Percentiles rank a stretch among this genome's conserved stretches.
These are phyloP conservation scores for Tetrahymena malaccensis DNA, from an alignment of 73 alveolate species.

Conservation along the genomic window DNA sequence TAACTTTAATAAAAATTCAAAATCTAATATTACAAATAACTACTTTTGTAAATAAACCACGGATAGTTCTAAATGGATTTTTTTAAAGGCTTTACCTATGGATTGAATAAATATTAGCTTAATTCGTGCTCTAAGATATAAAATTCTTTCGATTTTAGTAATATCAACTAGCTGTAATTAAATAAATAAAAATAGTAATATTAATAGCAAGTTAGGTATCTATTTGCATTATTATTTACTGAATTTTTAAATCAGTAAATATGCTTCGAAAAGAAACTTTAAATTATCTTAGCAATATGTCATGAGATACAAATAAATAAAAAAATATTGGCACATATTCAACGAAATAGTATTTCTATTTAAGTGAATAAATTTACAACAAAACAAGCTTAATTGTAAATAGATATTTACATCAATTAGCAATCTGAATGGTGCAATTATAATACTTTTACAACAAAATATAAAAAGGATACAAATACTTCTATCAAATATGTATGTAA, in stretches of 20 bases:
- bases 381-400: too few relatives aligned
- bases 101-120: too few relatives aligned
- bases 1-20: background rate
- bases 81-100: background rate
- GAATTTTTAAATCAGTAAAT: too few relatives aligned
- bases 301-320: too few relatives aligned
- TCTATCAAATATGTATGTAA: background rate
- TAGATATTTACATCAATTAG: too few relatives aligned
- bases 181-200: background rate
- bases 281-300: too few relatives aligned
- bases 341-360: too few relatives aligned
- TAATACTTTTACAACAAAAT: too few relatives aligned
- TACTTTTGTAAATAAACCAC: background rate
- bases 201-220: background rate
- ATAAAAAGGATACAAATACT: background rate
- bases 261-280: too few relatives aligned
- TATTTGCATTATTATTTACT: background rate
- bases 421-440: too few relatives aligned
- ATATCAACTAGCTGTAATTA: background rate
- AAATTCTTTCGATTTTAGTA: background rate
- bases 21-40: background rate
- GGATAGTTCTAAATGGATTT: background rate
- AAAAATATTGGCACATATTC: too few relatives aligned
- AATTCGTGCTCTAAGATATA: background rate
- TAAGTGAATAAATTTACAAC: too few relatives aligned